Base-by-base conservation (phyloP, 768 basidiomycete species). In the Boletus tomentosulus region DNA sequence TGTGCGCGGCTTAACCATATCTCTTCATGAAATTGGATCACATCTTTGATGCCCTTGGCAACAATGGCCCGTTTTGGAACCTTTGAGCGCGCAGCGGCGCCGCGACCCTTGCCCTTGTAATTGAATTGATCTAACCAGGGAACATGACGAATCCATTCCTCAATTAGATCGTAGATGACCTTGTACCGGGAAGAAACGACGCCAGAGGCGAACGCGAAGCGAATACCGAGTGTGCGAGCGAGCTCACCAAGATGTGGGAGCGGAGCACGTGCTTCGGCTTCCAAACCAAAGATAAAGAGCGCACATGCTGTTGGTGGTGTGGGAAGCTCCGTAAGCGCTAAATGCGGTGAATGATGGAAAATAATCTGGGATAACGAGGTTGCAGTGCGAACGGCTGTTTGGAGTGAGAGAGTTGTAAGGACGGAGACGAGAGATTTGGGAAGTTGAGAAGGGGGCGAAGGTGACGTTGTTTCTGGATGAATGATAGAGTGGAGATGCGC, bases 161-260 rank as follows among this genome's bases (percentile, higher is more conserved):
- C 78, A 31, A 90, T 69, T 51, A 79, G 69, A 60, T 86, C 82
- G 62, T 84, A 83, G 28, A 89, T 66, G 35, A 73, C 58, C 65
- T 83, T 86, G 70, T 92, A 92, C 3, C 87, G 82, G 28, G 78
- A 72, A 80, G 88, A 82, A 27, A 89, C 78, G 44, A 80, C 75
- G 30, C 74, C 71, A 50, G 81, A 78, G 15, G 76, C 73, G 35
- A 77, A 72, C 34, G 79, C 76, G 57, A 79, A 74, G 39, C 79
- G 77, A 25, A 66, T 57, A 11, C 78, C 86, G 39, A 91, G 76
- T 30, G 67, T 74, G 48, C 76, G 75, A n/a, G 82, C 78, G 53
- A 89, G 73, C n/a, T 79, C 77, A 12, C 73, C 76, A 27, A 86
- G 68, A 46, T 80, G 74, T 47, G 80, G 77, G 41, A 85, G 73